Evolutionary conservation across 768 basidiomycete genomes (phyloP).

Genomic region (Suillus hirtellus): DNA sequence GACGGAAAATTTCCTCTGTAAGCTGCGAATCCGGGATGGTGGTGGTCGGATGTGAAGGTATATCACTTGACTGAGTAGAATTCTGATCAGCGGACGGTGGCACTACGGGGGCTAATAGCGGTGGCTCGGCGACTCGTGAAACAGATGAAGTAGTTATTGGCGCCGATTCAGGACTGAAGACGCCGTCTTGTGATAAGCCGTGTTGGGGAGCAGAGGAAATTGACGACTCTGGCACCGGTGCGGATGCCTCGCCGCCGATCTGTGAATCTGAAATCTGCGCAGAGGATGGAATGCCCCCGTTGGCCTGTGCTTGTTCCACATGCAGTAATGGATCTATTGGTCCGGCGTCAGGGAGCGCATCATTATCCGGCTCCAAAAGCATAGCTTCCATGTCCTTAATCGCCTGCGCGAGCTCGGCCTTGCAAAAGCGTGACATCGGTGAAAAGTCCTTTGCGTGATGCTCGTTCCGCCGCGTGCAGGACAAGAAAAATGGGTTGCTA

Average conservation of each 20-base stretch:
- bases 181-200: neutral
- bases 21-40: slow-evolving; percentile 51
- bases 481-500: slow-evolving; percentile 71
- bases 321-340: slow-evolving; percentile 33
- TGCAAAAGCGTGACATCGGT: slow-evolving; percentile 77
- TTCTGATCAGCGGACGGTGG: slow-evolving; percentile 14
- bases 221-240: neutral
- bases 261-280: neutral
- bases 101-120: slow-evolving; percentile 1
- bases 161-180: neutral
- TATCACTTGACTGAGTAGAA: slow-evolving; percentile 27
- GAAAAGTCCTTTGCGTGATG: slow-evolving; percentile 70
- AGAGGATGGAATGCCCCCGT: neutral
- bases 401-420: slow-evolving; percentile 60
- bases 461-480: slow-evolving; percentile 70
- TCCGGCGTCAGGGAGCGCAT: slow-evolving; percentile 24
- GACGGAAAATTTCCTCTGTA: slow-evolving; percentile 59
- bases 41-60: slow-evolving; percentile 48
- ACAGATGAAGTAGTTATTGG: neutral
- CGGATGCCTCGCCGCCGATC: neutral
- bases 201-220: neutral
- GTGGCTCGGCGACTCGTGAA: neutral
- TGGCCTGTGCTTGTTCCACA: slow-evolving; percentile 14
- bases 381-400: slow-evolving; percentile 70
- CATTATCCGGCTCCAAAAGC: slow-evolving; percentile 34